These are phyloP conservation scores for Fagopyrum esculentum DNA, from an alignment of 148 eudicot genomes.

Conservation along the genomic window DNA sequence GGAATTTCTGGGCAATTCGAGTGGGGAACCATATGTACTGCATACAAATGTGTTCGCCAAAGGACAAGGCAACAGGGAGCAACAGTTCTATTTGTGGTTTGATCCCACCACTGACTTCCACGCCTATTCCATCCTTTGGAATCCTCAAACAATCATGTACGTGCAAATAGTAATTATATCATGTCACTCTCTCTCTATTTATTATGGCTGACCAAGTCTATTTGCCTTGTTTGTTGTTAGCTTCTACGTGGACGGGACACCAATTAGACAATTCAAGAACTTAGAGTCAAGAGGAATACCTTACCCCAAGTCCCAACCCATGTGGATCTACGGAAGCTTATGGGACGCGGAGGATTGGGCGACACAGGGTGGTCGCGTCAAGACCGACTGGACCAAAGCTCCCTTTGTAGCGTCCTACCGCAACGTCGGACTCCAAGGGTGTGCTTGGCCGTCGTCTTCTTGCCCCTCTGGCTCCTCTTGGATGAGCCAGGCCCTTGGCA, in stretches of 20 bases:
- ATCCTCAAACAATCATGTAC: conserved; percentile 21
- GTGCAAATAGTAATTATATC: neutral
- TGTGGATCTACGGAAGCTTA: conserved; percentile 26
- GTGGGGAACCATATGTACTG: conserved; percentile 20
- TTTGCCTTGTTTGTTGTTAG: conserved; percentile 2
- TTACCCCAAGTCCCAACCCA: conserved; percentile 23
- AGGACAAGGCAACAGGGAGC: conserved; percentile 28
- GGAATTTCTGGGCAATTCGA: conserved; percentile 23
- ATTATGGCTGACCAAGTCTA: neutral
- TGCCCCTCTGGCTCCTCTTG: conserved; percentile 1
- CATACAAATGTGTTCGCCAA: conserved; percentile 23
- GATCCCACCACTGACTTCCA: conserved; percentile 24
- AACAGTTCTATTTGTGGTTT: conserved; percentile 27
- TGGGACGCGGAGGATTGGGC: conserved; percentile 33
- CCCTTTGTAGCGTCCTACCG: conserved; percentile 22
- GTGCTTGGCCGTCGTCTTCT: neutral
- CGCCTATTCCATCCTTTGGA: conserved; percentile 25
- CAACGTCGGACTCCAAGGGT: conserved; percentile 4
- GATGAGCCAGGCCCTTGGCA: conserved; percentile 33
- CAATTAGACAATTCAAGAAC: conserved; percentile 24
- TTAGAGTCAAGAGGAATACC: conserved; percentile 19
- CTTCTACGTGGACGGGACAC: conserved; percentile 20
- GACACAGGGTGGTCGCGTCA: conserved; percentile 24
- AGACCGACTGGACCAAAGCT: conserved; percentile 25
- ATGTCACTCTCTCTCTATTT: no score